phyloP scores from a whole-genome alignment of 2,329 filamentous ascomycete genomes.

The Ceratocystis ficicola region DNA sequence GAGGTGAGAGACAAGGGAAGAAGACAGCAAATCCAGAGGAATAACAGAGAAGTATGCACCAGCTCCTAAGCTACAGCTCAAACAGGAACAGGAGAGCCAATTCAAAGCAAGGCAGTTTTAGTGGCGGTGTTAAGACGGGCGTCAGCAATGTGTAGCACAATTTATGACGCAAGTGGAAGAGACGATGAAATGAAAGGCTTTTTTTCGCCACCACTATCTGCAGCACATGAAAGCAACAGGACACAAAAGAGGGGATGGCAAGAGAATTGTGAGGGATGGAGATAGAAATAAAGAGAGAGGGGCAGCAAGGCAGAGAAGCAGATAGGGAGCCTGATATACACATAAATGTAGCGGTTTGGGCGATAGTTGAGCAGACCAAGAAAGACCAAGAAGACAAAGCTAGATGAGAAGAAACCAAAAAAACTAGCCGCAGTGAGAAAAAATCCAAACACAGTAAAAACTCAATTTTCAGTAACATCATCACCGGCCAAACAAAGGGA shows the following conservation, averaged over 20 bases:
- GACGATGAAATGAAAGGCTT: background rate
- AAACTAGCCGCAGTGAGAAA: background rate
- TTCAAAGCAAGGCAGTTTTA: too few relatives aligned
- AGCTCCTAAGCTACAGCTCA: too few relatives aligned
- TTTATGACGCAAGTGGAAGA: background rate
- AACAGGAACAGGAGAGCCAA: too few relatives aligned
- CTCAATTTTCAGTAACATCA: background rate
- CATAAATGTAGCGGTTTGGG: background rate
- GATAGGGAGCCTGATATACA: background rate
- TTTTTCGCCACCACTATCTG: background rate
- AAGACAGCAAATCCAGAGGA: too few relatives aligned
- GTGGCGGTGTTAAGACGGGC: too few relatives aligned
- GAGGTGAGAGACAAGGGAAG: too few relatives aligned
- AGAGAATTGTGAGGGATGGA: background rate
- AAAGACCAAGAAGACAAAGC: background rate
- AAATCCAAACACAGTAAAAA: conserved; percentile 6
- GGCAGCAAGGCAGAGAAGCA: background rate
- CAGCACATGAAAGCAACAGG: background rate
- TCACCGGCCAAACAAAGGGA: conserved; percentile 9
- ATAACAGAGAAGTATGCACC: too few relatives aligned
- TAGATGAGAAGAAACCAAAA: background rate
- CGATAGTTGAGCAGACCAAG: background rate
- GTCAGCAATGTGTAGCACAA: too few relatives aligned
- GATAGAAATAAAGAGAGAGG: background rate
- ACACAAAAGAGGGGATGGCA: background rate